Base-by-base conservation (phyloP, 306 rosid species). In the Sindora glabra region DNA sequence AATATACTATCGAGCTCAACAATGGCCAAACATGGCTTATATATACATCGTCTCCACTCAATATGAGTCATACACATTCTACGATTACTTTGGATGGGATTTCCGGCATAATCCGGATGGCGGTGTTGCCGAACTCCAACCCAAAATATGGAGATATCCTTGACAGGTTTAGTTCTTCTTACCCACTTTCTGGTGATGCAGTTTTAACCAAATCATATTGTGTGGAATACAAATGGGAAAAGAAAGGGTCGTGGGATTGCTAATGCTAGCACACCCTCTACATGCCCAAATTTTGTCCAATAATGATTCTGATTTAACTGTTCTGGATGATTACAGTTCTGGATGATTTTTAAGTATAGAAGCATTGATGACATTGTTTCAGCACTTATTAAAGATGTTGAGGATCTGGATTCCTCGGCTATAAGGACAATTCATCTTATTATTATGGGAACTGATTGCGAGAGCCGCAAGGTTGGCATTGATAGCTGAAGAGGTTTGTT, bases 401-500 rank as follows among this genome's bases (percentile, higher is more conserved):
- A 74, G 5, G 88, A 42, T 0, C 55, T 92, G 16, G 73, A 64
- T 62, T 45, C 87, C 0, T 50, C 80, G 0, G 49, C 62, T 3
- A 76, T 83, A 51, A 4, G 69, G 0, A 92, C 92, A 1, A 68
- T 1, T 72, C 92, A 1, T 83, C 96, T 0, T 92, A 92, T 27
- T 88, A 70, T 36, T 88, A 83, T 51, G 98, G 88, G 16, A 92
- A 45, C 56, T 62, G 69, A 42, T 92, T 22, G 96, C 90, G 0
- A 77, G 95, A 56, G 95, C 90, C 1, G 98, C 98, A 0, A 85
- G 98, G 75, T 48, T 92, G 33, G 98, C 90, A 6, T 51, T 92
- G 76, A 78, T 92, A 68, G 98, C 98, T 4, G 96, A 92, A 67
- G 96, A 92, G 69, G 82, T 88, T 18, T 48, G 64, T 22, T 81